Conservation (phyloP, 2,329 filamentous ascomycete genomes). For the Pseudogymnoascus sp. region DNA sequence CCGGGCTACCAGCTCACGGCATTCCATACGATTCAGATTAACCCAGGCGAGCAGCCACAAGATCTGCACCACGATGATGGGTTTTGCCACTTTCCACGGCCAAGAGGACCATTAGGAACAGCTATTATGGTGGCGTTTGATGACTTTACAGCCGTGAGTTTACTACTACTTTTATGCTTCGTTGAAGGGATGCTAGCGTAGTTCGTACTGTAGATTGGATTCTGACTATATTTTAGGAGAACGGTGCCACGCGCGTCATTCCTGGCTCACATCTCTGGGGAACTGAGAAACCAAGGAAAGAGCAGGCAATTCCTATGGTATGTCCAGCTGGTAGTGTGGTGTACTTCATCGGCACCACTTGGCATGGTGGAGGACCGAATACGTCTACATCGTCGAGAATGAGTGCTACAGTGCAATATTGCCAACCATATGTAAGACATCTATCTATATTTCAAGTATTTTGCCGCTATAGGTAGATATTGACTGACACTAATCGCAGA, state of each 20-base stretch:
- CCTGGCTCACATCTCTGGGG: slow-evolving; percentile 25
- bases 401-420: slow-evolving; percentile 25
- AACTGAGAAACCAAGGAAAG: slow-evolving; percentile 20
- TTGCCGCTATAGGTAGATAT: not conserved
- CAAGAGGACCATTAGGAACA: slow-evolving; percentile 24
- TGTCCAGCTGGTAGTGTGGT: slow-evolving; percentile 25
- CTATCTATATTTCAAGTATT: too few relatives aligned
- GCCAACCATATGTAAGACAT: slow-evolving; percentile 18
- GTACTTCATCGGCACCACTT: slow-evolving; percentile 26
- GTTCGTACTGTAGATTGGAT: not conserved
- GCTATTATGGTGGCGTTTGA: slow-evolving; percentile 27
- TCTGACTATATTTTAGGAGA: slow-evolving; percentile 9
- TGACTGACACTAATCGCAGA: slow-evolving; percentile 8
- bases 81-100: slow-evolving; percentile 22
- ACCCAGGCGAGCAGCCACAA: slow-evolving; percentile 29
- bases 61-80: slow-evolving; percentile 31
- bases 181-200: not conserved
- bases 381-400: slow-evolving; percentile 16
- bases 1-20: slow-evolving; percentile 30
- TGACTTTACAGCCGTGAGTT: slow-evolving; percentile 20
- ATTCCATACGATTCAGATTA: slow-evolving; percentile 33
- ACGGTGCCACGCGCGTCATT: slow-evolving; percentile 26
- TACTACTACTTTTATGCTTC: not conserved
- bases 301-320: slow-evolving; percentile 23
- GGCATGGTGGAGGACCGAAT: slow-evolving; percentile 25